These are phyloP conservation scores for Metarhizium guizhouense DNA, from an alignment of 2,329 filamentous ascomycete genomes.

Conservation along the genomic window DNA sequence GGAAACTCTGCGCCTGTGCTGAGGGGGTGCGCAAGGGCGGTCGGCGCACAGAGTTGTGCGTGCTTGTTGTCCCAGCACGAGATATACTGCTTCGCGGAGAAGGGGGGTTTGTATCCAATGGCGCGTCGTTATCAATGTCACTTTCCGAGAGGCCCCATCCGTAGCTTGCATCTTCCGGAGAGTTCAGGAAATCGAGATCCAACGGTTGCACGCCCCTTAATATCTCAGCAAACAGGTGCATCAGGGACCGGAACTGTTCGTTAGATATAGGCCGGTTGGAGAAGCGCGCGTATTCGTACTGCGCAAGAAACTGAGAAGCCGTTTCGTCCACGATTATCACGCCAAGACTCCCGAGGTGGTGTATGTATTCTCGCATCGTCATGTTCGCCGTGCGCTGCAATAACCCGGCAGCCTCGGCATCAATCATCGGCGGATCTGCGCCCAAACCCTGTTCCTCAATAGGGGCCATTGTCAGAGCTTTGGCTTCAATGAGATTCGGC, in stretches of 20 bases:
- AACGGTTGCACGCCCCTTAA: conserved; percentile 66
- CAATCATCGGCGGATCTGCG: conserved; percentile 34
- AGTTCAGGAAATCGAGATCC: conserved; percentile 41
- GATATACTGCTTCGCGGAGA: conserved; percentile 25
- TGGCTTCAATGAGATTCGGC: conserved; percentile 83
- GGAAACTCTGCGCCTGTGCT: conserved; percentile 34
- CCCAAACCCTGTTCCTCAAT: conserved; percentile 20
- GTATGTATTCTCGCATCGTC: conserved; percentile 71
- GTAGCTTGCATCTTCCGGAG: conserved; percentile 13
- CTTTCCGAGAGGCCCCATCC: conserved; percentile 24
- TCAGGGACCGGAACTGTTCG: conserved; percentile 63
- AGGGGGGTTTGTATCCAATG: conserved; percentile 31
- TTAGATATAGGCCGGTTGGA: conserved; percentile 61
- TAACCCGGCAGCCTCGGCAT: conserved; percentile 59
- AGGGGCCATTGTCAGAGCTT: conserved; percentile 78
- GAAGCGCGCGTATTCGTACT: conserved; percentile 82
- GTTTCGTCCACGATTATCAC: conserved; percentile 40
- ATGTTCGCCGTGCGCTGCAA: conserved; percentile 63
- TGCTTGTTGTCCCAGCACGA: conserved; percentile 20
- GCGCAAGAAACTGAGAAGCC: conserved; percentile 56
- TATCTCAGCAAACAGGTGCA: conserved; percentile 76
- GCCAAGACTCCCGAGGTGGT: conserved; percentile 57
- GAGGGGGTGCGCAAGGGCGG: conserved; percentile 28
- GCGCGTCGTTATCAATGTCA: conserved; percentile 38
- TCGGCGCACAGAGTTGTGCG: conserved; percentile 21